A percentile compares a stretch with the other conserved stretches of the same genome.
These are phyloP conservation scores for Linum usitatissimum DNA, from an alignment of 345 rosid genomes.

Conservation along the genomic window DNA sequence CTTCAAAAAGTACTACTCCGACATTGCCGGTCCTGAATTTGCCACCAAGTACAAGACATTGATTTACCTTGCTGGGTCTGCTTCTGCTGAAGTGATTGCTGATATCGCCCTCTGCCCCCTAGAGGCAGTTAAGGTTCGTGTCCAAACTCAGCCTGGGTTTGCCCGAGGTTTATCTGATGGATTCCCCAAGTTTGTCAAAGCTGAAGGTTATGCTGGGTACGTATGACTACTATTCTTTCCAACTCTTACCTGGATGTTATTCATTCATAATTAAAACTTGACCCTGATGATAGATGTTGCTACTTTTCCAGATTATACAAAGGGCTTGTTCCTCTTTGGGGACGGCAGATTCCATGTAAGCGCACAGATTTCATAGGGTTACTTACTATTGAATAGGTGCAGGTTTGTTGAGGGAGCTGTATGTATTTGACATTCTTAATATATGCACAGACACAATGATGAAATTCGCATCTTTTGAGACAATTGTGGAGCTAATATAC, in stretches of 20 bases:
- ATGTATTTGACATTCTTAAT: too few species aligned
- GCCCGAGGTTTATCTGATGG: conserved; percentile 95
- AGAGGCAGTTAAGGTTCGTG: conserved; percentile 99
- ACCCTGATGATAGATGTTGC: not conserved
- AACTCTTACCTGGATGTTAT: not conserved
- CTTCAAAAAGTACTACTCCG: conserved; percentile 88
- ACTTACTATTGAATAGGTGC: too few species aligned
- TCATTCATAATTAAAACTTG: not conserved
- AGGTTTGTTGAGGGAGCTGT: not conserved
- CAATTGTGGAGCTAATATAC: conserved; percentile 80
- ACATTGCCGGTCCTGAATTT: conserved; percentile 87
- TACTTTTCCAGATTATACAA: conserved; percentile 65
- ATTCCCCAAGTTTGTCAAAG: conserved; percentile 75
- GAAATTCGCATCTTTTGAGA: conserved; percentile 96
- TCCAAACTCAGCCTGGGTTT: conserved; percentile 99
- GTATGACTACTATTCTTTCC: conserved; percentile 13
- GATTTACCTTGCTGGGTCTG: conserved; percentile 97
- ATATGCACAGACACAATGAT: conserved; percentile 85
- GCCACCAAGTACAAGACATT: conserved; percentile 79
- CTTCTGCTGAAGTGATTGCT: conserved; percentile 93
- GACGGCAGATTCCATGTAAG: conserved; percentile 99
- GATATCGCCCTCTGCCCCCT: conserved; percentile 92
- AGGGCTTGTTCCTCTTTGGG: conserved; percentile 96
- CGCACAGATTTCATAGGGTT: not conserved
- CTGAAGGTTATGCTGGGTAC: conserved; percentile 88